These are phyloP conservation scores for Blastomyces parvus DNA, from an alignment of 2,329 filamentous ascomycete species.

Conservation along the genomic window DNA sequence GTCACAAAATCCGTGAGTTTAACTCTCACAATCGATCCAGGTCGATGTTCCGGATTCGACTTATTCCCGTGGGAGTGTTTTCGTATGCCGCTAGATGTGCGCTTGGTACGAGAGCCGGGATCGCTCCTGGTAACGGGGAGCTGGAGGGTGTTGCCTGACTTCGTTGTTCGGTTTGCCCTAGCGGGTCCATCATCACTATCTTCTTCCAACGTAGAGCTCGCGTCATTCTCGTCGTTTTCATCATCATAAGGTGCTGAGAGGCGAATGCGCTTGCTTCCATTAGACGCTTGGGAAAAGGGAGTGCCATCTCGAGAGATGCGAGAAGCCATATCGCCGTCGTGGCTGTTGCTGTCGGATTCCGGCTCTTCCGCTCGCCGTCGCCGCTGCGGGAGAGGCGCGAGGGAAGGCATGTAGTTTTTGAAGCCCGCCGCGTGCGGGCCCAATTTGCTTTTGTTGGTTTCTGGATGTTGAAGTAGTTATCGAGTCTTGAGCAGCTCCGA, in stretches of 20 bases:
- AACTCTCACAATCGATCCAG: constrained; percentile 82
- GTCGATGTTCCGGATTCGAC: constrained; percentile 37
- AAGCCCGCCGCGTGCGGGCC: background rate
- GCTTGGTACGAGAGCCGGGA: background rate
- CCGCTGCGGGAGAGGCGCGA: constrained; percentile 21
- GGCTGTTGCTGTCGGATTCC: constrained; percentile 17
- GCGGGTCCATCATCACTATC: background rate
- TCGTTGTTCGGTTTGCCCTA: background rate
- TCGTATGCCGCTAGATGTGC: background rate
- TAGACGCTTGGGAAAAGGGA: constrained; percentile 21
- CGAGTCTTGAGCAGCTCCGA: too few relatives aligned
- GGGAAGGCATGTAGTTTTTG: constrained; percentile 22
- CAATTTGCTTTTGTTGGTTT: background rate
- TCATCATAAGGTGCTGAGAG: constrained; percentile 11
- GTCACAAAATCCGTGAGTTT: constrained; percentile 86
- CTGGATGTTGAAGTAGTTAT: too few relatives aligned
- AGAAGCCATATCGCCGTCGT: constrained; percentile 18
- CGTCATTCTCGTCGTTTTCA: constrained; percentile 4
- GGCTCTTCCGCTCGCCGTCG: constrained; percentile 19
- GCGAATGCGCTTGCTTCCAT: constrained; percentile 27
- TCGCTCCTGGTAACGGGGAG: background rate
- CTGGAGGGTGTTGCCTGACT: background rate
- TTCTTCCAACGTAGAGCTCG: background rate
- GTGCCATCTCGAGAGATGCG: constrained; percentile 15
- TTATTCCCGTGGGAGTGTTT: background rate